These are phyloP conservation scores for Colletotrichum gigasporum DNA, from an alignment of 2,329 filamentous ascomycete genomes.

Conservation along the genomic window DNA sequence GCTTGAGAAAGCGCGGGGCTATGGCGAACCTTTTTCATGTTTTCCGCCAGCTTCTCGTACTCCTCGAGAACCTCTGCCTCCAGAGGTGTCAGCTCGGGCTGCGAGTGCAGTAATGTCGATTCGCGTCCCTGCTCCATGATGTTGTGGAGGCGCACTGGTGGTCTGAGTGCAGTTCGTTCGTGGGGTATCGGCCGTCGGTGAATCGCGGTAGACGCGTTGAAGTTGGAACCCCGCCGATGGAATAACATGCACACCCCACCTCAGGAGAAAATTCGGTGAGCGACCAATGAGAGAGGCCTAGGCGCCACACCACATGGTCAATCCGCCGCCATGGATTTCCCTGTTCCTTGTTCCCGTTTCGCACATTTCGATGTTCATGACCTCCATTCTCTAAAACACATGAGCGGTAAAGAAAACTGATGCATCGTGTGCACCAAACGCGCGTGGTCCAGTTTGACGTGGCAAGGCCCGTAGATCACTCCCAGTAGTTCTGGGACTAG, in stretches of 20 bases:
- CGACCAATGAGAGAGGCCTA: not conserved
- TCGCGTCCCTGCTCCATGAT: slow-evolving; percentile 29
- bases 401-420: not conserved
- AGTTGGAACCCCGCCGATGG: slow-evolving; percentile 14
- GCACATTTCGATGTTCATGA: not conserved
- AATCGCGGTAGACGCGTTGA: slow-evolving; percentile 27
- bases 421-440: not conserved
- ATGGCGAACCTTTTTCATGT: slow-evolving; percentile 82
- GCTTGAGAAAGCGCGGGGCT: not conserved
- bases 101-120: slow-evolving; percentile 44
- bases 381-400: not conserved
- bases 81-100: slow-evolving; percentile 75
- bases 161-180: slow-evolving; percentile 1
- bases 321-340: not conserved
- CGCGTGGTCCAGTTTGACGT: slow-evolving; percentile 17
- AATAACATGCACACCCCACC: not conserved
- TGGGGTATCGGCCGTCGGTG: slow-evolving; percentile 6
- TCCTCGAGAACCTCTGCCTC: slow-evolving; percentile 97
- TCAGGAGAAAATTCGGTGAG: slow-evolving; percentile 3
- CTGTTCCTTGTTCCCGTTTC: too few species aligned
- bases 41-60: slow-evolving; percentile 86
- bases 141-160: not conserved
- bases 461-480: slow-evolving; percentile 21
- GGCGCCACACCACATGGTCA: not conserved
- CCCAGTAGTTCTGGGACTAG: slow-evolving; percentile 7